These are phyloP conservation scores for Mycosarcoma maydis DNA, from an alignment of 1,284 basidiomycete species.

Conservation along the genomic window DNA sequence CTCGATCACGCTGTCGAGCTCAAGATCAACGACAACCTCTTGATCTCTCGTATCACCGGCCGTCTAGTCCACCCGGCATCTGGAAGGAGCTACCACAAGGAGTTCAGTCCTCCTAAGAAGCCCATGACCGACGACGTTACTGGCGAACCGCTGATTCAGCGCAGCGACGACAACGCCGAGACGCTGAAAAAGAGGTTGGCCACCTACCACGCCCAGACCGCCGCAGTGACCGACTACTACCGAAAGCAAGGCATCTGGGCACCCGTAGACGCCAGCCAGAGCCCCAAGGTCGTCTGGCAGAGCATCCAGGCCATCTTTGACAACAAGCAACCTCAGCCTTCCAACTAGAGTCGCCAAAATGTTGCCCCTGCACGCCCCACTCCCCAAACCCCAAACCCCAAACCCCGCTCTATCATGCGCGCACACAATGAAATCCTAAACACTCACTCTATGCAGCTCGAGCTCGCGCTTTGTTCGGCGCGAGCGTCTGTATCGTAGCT, in stretches of 20 bases:
- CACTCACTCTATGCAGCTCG: too few species aligned
- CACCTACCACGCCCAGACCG: conserved; percentile 91
- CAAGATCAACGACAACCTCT: conserved; percentile 89
- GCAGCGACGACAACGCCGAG: conserved; percentile 73
- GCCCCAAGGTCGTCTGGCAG: conserved; percentile 89
- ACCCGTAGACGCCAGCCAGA: conserved; percentile 91
- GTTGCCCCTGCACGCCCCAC: not conserved
- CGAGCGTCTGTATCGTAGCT: too few species aligned
- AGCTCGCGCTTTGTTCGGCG: too few species aligned
- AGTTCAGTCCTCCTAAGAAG: conserved; percentile 97
- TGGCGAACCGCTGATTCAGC: conserved; percentile 84
- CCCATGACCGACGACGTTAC: conserved; percentile 90
- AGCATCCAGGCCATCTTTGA: conserved; percentile 72
- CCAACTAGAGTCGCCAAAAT: conserved; percentile 7
- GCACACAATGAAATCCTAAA: too few species aligned
- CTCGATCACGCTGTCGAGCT: conserved; percentile 92
- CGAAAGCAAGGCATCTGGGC: conserved; percentile 76
- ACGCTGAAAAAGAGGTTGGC: conserved; percentile 87
- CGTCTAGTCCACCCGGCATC: conserved; percentile 89
- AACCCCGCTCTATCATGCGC: too few species aligned
- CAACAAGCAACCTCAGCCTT: conserved; percentile 18
- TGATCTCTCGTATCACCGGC: conserved; percentile 97
- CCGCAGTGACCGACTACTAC: conserved; percentile 97
- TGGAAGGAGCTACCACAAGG: conserved; percentile 91
- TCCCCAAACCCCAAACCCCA: not conserved